Base-by-base conservation (phyloP, 2,329 filamentous ascomycete genomes). In the Hypoxylon sp. region DNA sequence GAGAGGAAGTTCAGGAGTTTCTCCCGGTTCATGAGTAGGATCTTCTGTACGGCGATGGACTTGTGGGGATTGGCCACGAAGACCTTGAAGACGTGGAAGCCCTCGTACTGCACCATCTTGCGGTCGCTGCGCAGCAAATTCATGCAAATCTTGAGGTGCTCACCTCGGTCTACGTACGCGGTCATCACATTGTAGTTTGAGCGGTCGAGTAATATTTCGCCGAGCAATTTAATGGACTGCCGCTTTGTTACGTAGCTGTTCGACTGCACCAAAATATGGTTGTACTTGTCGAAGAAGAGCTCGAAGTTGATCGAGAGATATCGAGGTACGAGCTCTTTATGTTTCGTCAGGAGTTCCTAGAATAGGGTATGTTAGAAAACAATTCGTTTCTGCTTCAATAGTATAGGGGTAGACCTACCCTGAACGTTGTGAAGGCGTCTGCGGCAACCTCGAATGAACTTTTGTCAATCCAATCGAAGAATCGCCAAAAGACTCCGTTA, bases 141-240 rank as follows among this genome's bases (percentile, higher is more conserved):
- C 96, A 99, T 99, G 83, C 94, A 96, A 71, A 98, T 92, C 83
- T 99, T 99, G 74, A 99, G 87, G 77, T 99, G 94, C 78, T 98
- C 95, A 66, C 94, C 94, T 52, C 92, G 91, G 79, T 97, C 94
- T 64, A 99, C 96, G 78, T 98, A 99, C 69, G 92, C 90, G 63
- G 95, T 98, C 96, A 99, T 99, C 77, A 98, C 93, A 77, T 90
- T 93, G 83, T 99, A 99, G 81, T 99, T 98, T 70, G 95, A 93
- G 46, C 96, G 90, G 79, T 98, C 96, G 34, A 99, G 87, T 61
- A 99, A 83, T 51, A 99, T 93, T 82, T 99, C 96, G 58, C 96
- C 96, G 1, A 99, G 88, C 46, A 99, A 87, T 80, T 99, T 99
- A 82, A 98, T 98, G 14, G 94, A 98, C 81, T 99, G 96, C 53